Base-by-base conservation (phyloP, 2,329 filamentous ascomycete species). In the Aspergillus sp. region DNA sequence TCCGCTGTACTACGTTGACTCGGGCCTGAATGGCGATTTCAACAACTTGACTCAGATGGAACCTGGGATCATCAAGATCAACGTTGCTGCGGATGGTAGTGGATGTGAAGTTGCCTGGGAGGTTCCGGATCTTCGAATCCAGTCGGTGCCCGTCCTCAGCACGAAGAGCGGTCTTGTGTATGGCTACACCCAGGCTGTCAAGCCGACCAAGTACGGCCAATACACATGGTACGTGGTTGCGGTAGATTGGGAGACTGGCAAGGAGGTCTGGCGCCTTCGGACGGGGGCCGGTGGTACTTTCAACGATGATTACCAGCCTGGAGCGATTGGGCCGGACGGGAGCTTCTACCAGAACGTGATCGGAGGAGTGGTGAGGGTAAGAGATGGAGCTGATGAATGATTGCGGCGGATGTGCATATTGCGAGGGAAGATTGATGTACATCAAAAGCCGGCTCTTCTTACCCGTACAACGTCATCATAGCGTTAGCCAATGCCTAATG, bases 11-110 rank as follows among this genome's bases (percentile, higher is more conserved):
- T 48, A 48, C 22, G 10, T 36, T 9, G 35, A 42, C 16, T n/a
- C 46, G 13, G 46, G 33, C 2, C 24, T 48, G 33, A 48, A 48
- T 24, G 46, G 46, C 14, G 36, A 48, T 10, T 48, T 16, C 16
- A 42, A 48, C 35, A 48, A 48, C 22, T 20, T 48, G 35, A 48
- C 46, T 20, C 46, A 48, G 33, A 48, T 48, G 46, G 36, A 33
- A 8, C 46, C 46, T 11, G 46, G 46, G 13, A 35, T 48, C 14
- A 24, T 26, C 16, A 19, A 20, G n/a, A 32, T 42, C 14, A 19
- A 48, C 35, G 36, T 48, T 7, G 33, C 46, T 14, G 20, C 35
- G 6, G 46, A 48, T n/a, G 46, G 46, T 4, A 42, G 40, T 17
- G 13, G 22, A 16, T 42, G 35, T 19, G 36, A 42, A 19, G 35